Evolutionary conservation across 495 filamentous ascomycete species (phyloP).

Genomic region (Friedmanniomyces endolithicus): DNA sequence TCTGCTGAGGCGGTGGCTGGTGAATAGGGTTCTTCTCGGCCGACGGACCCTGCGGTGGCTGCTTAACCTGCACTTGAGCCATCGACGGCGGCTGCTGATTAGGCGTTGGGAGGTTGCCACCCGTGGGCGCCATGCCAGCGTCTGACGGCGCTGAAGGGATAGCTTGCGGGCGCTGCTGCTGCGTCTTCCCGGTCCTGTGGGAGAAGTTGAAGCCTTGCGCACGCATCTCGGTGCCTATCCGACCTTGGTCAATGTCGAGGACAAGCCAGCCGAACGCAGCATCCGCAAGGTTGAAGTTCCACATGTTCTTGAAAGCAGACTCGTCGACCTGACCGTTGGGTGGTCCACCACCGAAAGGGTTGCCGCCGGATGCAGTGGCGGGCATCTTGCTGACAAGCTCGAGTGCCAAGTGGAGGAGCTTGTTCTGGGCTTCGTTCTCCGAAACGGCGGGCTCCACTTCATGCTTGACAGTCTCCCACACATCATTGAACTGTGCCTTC

Average conservation of each 20-base stretch:
- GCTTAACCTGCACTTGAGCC: conserved; percentile 12
- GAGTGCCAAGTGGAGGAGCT: conserved; percentile 75
- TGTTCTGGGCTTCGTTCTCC: conserved; percentile 85
- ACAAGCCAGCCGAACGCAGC: conserved; percentile 95
- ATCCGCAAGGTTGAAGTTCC: conserved; percentile 99
- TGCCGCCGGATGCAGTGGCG: conserved; percentile 79
- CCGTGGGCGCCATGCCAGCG: conserved; percentile 27
- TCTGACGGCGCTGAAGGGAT: conserved; percentile 41
- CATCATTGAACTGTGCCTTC: conserved; percentile 96
- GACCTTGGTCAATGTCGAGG: conserved; percentile 80
- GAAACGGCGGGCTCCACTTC: conserved; percentile 90
- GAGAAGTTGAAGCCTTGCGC: conserved; percentile 99
- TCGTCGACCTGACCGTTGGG: conserved; percentile 87
- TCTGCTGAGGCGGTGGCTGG: conserved; percentile 14
- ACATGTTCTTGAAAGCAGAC: conserved; percentile 99
- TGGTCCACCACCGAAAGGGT: conserved; percentile 80
- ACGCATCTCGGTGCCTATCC: conserved; percentile 96
- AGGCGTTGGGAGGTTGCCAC: conserved; percentile 31
- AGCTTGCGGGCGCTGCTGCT: conserved; percentile 34
- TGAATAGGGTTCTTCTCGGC: conserved; percentile 29
- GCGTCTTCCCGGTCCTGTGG: conserved; percentile 58
- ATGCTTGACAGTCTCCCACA: conserved; percentile 95
- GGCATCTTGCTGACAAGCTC: conserved; percentile 95
- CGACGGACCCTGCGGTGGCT: conserved; percentile 33
- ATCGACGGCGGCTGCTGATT: conserved; percentile 27